Conservation (phyloP, 345 rosid genomes). For the Brassica cretica region DNA sequence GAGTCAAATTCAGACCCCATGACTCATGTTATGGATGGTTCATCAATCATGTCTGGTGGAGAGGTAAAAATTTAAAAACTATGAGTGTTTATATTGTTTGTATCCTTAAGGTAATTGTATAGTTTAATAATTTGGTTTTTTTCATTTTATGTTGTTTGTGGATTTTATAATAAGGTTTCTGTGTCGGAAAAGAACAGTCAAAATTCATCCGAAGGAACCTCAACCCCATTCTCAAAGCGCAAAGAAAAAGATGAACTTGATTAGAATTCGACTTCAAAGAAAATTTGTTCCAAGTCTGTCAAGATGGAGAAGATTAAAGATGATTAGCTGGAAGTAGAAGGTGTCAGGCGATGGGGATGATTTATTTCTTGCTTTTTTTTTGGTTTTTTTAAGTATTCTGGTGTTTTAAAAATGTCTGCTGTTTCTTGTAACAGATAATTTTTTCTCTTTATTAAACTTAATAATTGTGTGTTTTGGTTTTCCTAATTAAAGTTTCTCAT, state of each 20-base stretch:
- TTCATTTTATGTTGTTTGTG: no score
- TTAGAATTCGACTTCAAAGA: not conserved
- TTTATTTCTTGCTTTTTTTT: not conserved
- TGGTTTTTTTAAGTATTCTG: no score
- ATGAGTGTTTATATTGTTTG: not conserved
- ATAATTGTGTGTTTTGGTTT: no score
- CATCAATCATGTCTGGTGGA: not conserved
- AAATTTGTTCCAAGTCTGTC: not conserved
- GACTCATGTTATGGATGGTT: not conserved
- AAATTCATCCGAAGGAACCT: not conserved
- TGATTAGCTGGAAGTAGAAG: not conserved
- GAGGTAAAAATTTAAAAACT: not conserved
- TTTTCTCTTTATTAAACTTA: no score
- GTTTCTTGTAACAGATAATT: no score
- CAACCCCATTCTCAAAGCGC: not conserved
- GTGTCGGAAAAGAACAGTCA: no score
- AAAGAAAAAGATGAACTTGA: not conserved
- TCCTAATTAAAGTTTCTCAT: no score
- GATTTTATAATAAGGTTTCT: no score
- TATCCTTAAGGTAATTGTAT: no score
- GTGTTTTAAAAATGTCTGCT: not conserved
- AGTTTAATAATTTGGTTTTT: no score
- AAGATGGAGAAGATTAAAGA: not conserved
- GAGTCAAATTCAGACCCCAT: not conserved
- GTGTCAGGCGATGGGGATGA: no score